Evolutionary conservation across 2,329 filamentous ascomycete genomes (phyloP).

Genomic region (Colletotrichum magnum): DNA sequence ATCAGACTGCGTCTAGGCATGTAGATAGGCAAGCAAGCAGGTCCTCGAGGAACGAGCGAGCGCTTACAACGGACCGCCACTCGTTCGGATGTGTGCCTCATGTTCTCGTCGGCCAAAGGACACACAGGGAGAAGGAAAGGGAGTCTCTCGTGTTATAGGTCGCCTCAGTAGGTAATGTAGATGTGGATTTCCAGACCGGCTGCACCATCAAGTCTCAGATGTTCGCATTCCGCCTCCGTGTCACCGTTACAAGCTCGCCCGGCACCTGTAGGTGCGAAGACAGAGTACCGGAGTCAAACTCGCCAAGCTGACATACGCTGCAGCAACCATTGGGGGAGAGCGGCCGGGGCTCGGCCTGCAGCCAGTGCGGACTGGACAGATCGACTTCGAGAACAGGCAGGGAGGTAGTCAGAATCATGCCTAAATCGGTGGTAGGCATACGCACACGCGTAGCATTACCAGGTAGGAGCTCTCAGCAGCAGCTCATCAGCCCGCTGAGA

Average conservation of each 20-base stretch:
- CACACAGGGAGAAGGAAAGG: constrained; percentile 34
- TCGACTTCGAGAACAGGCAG: not conserved
- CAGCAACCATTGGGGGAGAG: constrained; percentile 22
- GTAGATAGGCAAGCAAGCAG: constrained; percentile 1
- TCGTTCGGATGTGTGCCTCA: not conserved
- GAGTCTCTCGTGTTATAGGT: constrained; percentile 26
- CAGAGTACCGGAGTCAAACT: constrained; percentile 17
- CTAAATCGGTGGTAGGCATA: not conserved
- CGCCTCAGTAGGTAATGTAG: not conserved
- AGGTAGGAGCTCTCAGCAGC: constrained; percentile 16
- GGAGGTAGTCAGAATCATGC: too few relatives aligned
- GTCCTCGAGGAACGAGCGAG: not conserved
- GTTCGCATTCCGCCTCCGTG: constrained; percentile 27
- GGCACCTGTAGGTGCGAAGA: not conserved
- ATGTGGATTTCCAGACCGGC: not conserved
- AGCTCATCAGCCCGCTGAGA: constrained; percentile 16
- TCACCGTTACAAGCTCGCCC: not conserved
- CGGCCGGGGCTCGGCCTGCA: constrained; percentile 9
- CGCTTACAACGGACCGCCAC: not conserved
- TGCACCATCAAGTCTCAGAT: constrained; percentile 14
- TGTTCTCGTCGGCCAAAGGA: not conserved
- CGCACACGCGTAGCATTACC: not conserved
- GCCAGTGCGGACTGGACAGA: not conserved
- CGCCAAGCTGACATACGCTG: constrained; percentile 33
- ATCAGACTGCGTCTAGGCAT: constrained; percentile 1